A percentile compares a stretch with the other conserved stretches of the same genome.
phyloP scores from a whole-genome alignment of 495 filamentous ascomycete genomes.

The Saxophila tyrrhenica region DNA sequence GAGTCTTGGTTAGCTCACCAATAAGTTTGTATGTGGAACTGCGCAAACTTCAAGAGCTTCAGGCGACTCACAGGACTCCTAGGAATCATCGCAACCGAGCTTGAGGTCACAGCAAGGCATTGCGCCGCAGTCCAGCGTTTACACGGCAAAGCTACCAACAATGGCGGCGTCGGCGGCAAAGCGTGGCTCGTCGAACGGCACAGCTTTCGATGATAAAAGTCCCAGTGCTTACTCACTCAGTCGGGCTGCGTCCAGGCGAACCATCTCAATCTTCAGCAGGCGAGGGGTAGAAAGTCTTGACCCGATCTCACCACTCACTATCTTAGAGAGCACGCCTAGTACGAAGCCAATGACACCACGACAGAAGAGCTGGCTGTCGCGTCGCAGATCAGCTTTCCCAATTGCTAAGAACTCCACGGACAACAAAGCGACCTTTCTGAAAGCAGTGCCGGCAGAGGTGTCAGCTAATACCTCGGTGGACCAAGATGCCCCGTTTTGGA shows the following conservation, averaged over 20 bases:
- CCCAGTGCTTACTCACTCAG: neutral
- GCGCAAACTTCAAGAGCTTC: too few relatives aligned
- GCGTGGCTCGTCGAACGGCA: neutral
- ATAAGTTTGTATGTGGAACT: too few relatives aligned
- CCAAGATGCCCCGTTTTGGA: neutral
- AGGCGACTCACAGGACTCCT: too few relatives aligned
- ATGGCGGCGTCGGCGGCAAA: neutral
- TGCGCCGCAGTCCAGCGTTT: neutral
- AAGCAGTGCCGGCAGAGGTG: conserved; percentile 8
- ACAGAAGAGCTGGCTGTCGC: conserved; percentile 16
- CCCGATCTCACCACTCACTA: conserved; percentile 6
- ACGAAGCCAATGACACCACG: conserved; percentile 9
- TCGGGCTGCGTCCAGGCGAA: conserved; percentile 3
- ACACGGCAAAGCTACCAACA: neutral
- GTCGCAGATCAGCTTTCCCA: neutral
- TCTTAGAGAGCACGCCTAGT: conserved; percentile 1
- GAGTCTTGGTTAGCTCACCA: too few relatives aligned
- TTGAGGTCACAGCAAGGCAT: neutral
- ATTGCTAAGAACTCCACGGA: neutral
- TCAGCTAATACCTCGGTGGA: conserved; percentile 19
- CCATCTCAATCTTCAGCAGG: conserved; percentile 16
- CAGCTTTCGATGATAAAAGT: neutral
- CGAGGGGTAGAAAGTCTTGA: conserved; percentile 12
- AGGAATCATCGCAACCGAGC: too few relatives aligned
- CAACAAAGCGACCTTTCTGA: conserved; percentile 9